These are phyloP conservation scores for Rhizopus arrhizus DNA, from an alignment of 371 early-diverging fungal genomes.

Conservation along the genomic window DNA sequence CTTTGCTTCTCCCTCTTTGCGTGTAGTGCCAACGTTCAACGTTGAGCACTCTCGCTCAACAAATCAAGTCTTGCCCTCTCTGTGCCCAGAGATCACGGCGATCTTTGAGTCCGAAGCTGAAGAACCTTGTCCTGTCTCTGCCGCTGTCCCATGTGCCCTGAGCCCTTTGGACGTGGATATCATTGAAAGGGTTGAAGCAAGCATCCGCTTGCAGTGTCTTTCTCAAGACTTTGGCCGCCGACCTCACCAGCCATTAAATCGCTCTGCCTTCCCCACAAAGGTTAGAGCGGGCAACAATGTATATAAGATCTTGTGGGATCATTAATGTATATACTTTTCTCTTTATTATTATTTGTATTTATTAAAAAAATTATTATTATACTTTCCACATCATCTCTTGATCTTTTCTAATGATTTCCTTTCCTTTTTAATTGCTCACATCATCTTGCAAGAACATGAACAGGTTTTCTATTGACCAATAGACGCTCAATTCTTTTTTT, in stretches of 20 bases:
- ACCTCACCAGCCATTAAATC: conserved; percentile 42
- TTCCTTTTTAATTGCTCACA: no score
- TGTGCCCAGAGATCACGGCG: not conserved
- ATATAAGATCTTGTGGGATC: conserved; percentile 43
- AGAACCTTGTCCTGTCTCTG: not conserved
- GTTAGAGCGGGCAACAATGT: conserved; percentile 43
- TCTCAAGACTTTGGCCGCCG: conserved; percentile 59
- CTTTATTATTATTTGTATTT: conserved; percentile 21
- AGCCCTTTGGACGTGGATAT: conserved; percentile 33
- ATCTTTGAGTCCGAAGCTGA: not conserved
- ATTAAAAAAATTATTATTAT: no score
- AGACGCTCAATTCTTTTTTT: no score
- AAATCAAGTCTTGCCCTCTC: not conserved
- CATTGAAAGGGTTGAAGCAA: conserved; percentile 59
- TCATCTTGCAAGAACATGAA: no score
- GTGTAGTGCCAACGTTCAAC: conserved; percentile 5
- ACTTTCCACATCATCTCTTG: no score
- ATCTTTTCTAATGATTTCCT: no score
- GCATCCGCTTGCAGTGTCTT: conserved; percentile 55
- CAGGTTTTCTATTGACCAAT: no score
- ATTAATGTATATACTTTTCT: not conserved
- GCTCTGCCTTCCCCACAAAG: conserved; percentile 33
- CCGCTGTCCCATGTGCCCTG: not conserved
- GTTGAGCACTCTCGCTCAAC: conserved; percentile 8
- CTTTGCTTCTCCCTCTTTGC: conserved; percentile 7